These are phyloP conservation scores for Zygnema cylindricum DNA, from an alignment of 139 green algal genomes.

Conservation along the genomic window DNA sequence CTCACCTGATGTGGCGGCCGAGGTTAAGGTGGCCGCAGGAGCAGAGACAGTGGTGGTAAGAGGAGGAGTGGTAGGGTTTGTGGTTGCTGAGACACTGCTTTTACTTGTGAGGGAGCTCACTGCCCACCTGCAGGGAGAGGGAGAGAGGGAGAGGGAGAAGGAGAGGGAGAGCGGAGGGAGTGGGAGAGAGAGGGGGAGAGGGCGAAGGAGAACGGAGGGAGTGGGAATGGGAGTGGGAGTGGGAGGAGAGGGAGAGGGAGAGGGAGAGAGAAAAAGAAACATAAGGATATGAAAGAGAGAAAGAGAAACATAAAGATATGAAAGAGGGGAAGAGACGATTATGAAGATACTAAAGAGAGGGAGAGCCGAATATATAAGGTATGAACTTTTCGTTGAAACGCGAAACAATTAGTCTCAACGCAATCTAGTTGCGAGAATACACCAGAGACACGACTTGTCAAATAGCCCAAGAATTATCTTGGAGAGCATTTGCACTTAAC, in stretches of 20 bases:
- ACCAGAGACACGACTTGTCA: no score
- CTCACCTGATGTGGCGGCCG: not conserved
- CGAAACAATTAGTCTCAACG: no score
- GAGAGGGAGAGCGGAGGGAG: slow-evolving; percentile 3
- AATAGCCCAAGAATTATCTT: no score
- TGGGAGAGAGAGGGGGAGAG: no score
- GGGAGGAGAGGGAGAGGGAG: no score
- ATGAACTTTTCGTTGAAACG: no score
- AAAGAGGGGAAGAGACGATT: not conserved
- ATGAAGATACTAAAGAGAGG: not conserved
- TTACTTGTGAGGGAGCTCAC: slow-evolving; percentile 44
- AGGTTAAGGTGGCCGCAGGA: not conserved
- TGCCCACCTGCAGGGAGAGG: slow-evolving; percentile 35
- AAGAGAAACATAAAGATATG: not conserved
- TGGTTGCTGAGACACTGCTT: not conserved
- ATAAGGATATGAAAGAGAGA: not conserved
- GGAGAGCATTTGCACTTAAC: no score
- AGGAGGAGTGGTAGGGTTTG: not conserved
- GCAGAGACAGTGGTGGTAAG: not conserved
- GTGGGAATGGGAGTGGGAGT: no score
- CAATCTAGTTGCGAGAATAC: no score
- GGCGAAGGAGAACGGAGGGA: not conserved
- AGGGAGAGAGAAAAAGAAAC: not conserved
- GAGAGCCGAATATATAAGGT: no score
- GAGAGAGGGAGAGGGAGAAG: not conserved